These are phyloP conservation scores for Scytalidium sp. DNA, from an alignment of 2,329 filamentous ascomycete species.

Conservation along the genomic window DNA sequence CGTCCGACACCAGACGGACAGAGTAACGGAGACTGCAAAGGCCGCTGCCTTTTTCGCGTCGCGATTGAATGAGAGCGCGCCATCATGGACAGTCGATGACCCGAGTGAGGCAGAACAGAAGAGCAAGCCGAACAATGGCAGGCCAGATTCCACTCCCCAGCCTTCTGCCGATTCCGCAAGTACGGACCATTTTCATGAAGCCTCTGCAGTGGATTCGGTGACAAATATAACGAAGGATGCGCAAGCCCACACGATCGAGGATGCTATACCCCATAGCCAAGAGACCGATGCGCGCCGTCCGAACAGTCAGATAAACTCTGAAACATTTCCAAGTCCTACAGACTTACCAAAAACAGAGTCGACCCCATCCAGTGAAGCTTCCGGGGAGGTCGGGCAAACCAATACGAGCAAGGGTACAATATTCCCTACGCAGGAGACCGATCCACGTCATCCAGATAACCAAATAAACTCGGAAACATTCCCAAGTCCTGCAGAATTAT, in stretches of 20 bases:
- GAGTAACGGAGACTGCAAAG: slow-evolving; percentile 56
- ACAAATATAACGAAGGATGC: too few relatives aligned
- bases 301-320: slow-evolving; percentile 19
- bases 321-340: slow-evolving; percentile 34
- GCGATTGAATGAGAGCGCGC: slow-evolving; percentile 48
- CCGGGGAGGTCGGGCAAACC: slow-evolving; percentile 35
- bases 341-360: slow-evolving; percentile 3
- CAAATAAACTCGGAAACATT: too few relatives aligned
- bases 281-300: slow-evolving; percentile 15
- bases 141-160: too few relatives aligned
- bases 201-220: too few relatives aligned
- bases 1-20: slow-evolving; percentile 58
- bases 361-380: slow-evolving; percentile 14
- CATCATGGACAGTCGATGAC: slow-evolving; percentile 23
- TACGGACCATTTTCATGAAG: too few relatives aligned
- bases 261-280: too few relatives aligned
- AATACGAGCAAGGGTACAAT: too few relatives aligned
- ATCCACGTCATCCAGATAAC: too few relatives aligned
- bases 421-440: too few relatives aligned
- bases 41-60: slow-evolving; percentile 58
- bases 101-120: slow-evolving; percentile 12
- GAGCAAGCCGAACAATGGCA: neutral
- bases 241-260: too few relatives aligned
- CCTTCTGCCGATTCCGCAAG: too few relatives aligned
- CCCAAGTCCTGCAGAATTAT: too few relatives aligned